Base-by-base conservation (phyloP, 2,329 filamentous ascomycete genomes). In the Scytalidium sp. region DNA sequence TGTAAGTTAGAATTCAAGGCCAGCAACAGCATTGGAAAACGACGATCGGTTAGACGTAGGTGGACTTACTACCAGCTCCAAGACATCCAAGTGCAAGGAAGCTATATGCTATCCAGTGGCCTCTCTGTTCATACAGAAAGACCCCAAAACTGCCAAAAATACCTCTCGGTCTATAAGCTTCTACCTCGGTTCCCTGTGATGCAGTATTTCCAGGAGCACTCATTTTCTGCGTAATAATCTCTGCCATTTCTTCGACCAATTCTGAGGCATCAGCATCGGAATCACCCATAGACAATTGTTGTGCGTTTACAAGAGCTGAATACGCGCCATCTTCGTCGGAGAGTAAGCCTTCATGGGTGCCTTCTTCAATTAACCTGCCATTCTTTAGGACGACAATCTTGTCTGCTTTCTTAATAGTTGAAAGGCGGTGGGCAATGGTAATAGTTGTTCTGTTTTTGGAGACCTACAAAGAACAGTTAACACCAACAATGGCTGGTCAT, bases 331-430 rank as follows among this genome's bases (percentile, higher is more conserved):
- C 73, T 3, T 82, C 73, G 32, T 76, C 68, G 3, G 73, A 65
- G 1, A 95, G 72, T 1, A 96, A 76, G 41, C 82, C 78, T 6
- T 90, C 81, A 56, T 96, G 90, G 0, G 80, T 90, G 0, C 90
- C 90, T 57, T 85, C 73, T 65, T 96, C 89, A 8, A 86, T 76
- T 0, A 90, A 80, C 46, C 76, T 70, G 2, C 90, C 90, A 57
- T 85, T 80, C 44, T 85, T 78, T 47, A 95, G 67, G 1, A 95
- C 90, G 7, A 91, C 73, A 47, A 95, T 95, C 32, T 83, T 81
- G 61, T 95, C 86, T 3, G 90, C 89, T 55, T 87, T 82, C 64
- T 84, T 85, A 60, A 90, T 87, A 0, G 87, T 91, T 0, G 85
- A 88, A 2, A 91, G 72, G 3, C 87, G 75, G 66, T 91, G 58